Evolutionary conservation across 345 rosid species (phyloP), one percentile per base, ranked within the genome.

Genomic region (Hibiscus tridactylites): DNA sequence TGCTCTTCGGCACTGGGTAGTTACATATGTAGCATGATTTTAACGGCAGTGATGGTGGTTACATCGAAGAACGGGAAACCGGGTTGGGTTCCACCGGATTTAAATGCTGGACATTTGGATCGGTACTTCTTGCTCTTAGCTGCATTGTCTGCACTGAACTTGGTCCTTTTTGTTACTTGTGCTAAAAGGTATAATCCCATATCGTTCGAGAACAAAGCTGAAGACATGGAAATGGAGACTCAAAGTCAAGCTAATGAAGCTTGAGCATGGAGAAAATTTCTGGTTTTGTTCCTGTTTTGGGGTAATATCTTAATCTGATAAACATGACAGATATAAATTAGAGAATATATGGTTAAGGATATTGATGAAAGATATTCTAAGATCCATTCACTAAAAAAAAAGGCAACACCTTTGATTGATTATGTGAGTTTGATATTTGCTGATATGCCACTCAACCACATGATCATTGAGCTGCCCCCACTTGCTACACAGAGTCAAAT

Each of bases 31-130:
- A 78, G 83, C 57, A 10, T 75, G 42, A 60, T 83, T 33, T 59
- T 85, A 65, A 53, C 78, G 0, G 9, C 75, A 61, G 88, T 72
- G 60, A 82, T 9, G 84, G 71, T 68, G 0, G 50, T 85, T 9
- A 78, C 81, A 3, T 12, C 74, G 0, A 68, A 19, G 42, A 56
- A 78, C 6, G 75, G 83, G 72, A 64, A 71, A 33, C 77, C 71
- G 0, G 80, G 86, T 10, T 83, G 88, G 86, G 77, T 85, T 61
- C 78, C 84, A 4, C 73, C 78, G 0, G 76, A 79, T 75, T 44
- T 81, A 46, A 79, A 77, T 56, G 71, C 64, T 2, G 83, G 83
- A 24, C 81, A 83, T 68, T 35, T 83, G 53, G 88, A 78, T 74
- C 71, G 82, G 9, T 83, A 71, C 37, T 83, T 80, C 78, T 85